Conservation (phyloP, 805 yeast species). For the Saturnispora sekii region DNA sequence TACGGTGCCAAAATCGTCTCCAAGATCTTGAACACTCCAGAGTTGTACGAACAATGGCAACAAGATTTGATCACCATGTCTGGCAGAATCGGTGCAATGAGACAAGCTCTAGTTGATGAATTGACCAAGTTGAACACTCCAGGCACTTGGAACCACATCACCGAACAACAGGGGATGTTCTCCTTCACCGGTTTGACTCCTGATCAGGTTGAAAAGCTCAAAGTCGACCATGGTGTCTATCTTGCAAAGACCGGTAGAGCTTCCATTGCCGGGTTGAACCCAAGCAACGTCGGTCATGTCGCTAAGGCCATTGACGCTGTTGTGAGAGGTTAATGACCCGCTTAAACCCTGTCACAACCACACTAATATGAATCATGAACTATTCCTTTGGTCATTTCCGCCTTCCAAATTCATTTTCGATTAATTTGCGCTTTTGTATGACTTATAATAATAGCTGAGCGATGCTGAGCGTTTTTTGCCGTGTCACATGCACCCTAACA, state of each 20-base stretch:
- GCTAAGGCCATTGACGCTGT: slow-evolving; percentile 79
- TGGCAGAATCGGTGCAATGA: slow-evolving; percentile 70
- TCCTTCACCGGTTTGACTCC: slow-evolving; percentile 82
- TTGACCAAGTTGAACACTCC: slow-evolving; percentile 65
- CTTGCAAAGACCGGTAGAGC: slow-evolving; percentile 80
- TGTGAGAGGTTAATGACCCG: slow-evolving; percentile 27
- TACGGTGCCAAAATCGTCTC: slow-evolving; percentile 92
- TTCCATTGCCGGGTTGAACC: slow-evolving; percentile 87
- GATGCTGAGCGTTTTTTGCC: no score
- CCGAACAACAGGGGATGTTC: slow-evolving; percentile 91
- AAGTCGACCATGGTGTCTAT: slow-evolving; percentile 71
- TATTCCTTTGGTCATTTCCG: not conserved
- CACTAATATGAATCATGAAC: not conserved
- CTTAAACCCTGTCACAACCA: not conserved
- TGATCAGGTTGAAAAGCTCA: slow-evolving; percentile 69
- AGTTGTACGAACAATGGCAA: slow-evolving; percentile 70
- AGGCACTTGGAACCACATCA: slow-evolving; percentile 89
- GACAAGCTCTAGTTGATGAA: slow-evolving; percentile 52
- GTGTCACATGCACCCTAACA: no score
- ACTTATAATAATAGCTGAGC: no score
- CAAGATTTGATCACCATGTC: slow-evolving; percentile 81
- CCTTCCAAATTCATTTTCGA: no score
- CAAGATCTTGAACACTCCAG: slow-evolving; percentile 57
- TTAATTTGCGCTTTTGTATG: no score
- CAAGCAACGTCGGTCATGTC: slow-evolving; percentile 63